Conservation (phyloP, 2,329 filamentous ascomycete genomes). For the Colletotrichum sp. region DNA sequence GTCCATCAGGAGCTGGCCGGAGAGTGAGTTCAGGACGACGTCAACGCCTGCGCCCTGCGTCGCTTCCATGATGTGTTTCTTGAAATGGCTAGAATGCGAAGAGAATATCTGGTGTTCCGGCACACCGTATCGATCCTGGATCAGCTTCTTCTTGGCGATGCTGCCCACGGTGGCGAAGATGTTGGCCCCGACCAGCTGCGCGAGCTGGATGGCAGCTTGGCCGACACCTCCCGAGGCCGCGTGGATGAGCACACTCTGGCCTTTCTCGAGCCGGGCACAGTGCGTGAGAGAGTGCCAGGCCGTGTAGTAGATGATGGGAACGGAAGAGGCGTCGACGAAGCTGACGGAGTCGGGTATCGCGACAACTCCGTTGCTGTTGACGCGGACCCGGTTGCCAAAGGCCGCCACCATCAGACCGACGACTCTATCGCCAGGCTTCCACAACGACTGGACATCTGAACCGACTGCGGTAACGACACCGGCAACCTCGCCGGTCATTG, state of each 20-base stretch:
- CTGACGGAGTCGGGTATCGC: slow-evolving; percentile 41
- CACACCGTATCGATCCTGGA: slow-evolving; percentile 25
- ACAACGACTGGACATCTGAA: slow-evolving; percentile 12
- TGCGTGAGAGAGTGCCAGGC: slow-evolving; percentile 30
- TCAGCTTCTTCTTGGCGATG: slow-evolving; percentile 27
- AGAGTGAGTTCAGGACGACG: slow-evolving; percentile 23
- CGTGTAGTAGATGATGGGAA: slow-evolving; percentile 31
- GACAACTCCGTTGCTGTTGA: slow-evolving; percentile 21
- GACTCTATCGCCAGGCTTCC: slow-evolving; percentile 28
- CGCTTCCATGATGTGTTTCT: slow-evolving; percentile 27
- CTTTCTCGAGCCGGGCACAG: slow-evolving; percentile 27
- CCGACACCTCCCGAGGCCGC: slow-evolving; percentile 39
- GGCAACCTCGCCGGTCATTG: slow-evolving; percentile 29
- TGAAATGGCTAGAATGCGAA: slow-evolving; percentile 31
- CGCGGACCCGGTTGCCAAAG: not conserved
- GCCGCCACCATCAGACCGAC: not conserved
- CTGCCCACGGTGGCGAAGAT: slow-evolving; percentile 35
- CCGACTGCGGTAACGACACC: slow-evolving; percentile 32
- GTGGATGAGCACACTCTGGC: slow-evolving; percentile 40
- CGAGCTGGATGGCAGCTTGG: slow-evolving; percentile 38
- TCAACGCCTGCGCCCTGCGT: slow-evolving; percentile 37
- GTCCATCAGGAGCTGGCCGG: slow-evolving; percentile 42
- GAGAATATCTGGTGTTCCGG: slow-evolving; percentile 29
- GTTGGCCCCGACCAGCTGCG: slow-evolving; percentile 32
- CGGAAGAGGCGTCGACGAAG: slow-evolving; percentile 39